Conservation (phyloP, 1,139 yeast species). For the Yamadazyma triangularis region DNA sequence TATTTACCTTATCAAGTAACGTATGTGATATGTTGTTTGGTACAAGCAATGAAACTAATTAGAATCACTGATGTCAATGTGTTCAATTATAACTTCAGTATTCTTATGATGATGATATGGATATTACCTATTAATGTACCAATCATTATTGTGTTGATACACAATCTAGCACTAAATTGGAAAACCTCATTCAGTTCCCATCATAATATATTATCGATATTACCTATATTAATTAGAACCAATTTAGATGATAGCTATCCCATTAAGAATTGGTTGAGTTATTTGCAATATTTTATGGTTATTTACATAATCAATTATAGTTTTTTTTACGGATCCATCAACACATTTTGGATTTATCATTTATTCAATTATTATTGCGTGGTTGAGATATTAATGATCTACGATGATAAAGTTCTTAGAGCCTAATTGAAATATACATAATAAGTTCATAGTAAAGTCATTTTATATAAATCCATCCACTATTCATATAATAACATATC, state of each 20-base stretch:
- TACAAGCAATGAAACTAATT: conserved; percentile 48
- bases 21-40: conserved; percentile 51
- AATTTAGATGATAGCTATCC: conserved; percentile 10
- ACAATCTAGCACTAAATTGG: conserved; percentile 67
- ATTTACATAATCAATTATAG: conserved; percentile 50
- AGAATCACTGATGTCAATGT: conserved; percentile 17
- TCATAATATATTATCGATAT: conserved; percentile 63
- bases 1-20: conserved; percentile 81
- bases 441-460: too few species aligned
- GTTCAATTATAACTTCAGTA: conserved; percentile 49
- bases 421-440: neutral
- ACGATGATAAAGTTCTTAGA: too few species aligned
- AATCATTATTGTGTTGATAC: conserved; percentile 63
- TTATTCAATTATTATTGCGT: conserved; percentile 54
- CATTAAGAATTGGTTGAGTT: conserved; percentile 6
- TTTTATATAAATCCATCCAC: too few species aligned
- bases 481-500: conserved; percentile 1
- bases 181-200: conserved; percentile 73
- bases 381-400: conserved; percentile 16
- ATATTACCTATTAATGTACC: conserved; percentile 67
- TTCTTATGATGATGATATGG: conserved; percentile 61
- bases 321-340: conserved; percentile 61
- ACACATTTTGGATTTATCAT: conserved; percentile 69
- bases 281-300: conserved; percentile 22
- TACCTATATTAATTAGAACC: conserved; percentile 55